Evolutionary conservation across 2,329 filamentous ascomycete species (phyloP).

Genomic region (Fusarium anguioides): DNA sequence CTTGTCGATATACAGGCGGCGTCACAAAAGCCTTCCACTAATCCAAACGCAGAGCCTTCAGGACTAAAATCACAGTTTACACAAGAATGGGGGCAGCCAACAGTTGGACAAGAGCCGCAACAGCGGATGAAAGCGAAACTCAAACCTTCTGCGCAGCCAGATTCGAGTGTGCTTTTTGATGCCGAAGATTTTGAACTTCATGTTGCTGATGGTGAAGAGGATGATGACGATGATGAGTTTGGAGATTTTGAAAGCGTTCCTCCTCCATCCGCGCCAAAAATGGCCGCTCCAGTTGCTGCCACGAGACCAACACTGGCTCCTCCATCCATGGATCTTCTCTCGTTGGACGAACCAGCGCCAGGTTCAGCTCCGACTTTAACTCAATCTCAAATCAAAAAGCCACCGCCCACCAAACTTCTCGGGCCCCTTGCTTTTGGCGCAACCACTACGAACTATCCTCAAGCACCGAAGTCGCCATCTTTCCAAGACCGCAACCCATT

Average conservation of each 20-base stretch:
- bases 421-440: constrained; percentile 47
- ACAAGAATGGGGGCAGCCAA: constrained; percentile 18
- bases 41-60: constrained; percentile 14
- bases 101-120: constrained; percentile 3
- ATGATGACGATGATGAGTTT: constrained; percentile 61
- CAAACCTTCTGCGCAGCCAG: constrained; percentile 41
- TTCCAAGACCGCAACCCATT: constrained; percentile 66
- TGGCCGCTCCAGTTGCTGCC: constrained; percentile 19
- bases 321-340: constrained; percentile 56
- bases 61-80: constrained; percentile 13
- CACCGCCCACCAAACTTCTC: constrained; percentile 48
- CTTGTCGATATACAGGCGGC: constrained; percentile 55
- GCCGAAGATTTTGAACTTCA: constrained; percentile 65
- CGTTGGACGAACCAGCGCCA: constrained; percentile 50
- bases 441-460: constrained; percentile 52
- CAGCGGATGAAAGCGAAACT: constrained; percentile 39
- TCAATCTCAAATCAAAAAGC: constrained; percentile 34
- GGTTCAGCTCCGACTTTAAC: constrained; percentile 34
- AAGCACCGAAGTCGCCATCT: constrained; percentile 63
- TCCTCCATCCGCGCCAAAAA: constrained; percentile 1
- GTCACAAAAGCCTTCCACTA: constrained; percentile 7
- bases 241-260: constrained; percentile 68
- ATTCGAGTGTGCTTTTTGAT: constrained; percentile 74
- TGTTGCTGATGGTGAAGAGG: constrained; percentile 54
- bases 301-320: constrained; percentile 35